Evolutionary conservation across 345 rosid genomes (phyloP), one percentile per base, ranked within the genome.

Genomic region (Aquilaria malaccensis): DNA sequence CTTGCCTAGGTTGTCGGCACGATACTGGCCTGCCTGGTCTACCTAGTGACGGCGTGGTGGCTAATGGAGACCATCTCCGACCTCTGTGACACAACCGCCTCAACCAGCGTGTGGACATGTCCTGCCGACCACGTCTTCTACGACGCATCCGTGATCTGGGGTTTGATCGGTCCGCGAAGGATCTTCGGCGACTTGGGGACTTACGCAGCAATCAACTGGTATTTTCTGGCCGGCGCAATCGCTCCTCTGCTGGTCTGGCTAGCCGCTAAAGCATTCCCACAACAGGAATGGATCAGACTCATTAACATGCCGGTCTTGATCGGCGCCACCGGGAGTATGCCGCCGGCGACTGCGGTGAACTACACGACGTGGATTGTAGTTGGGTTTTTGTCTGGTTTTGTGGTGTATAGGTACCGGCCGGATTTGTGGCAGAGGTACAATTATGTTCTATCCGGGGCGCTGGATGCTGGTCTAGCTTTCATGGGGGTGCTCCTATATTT

Each of bases 321-420:
- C 0, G 88, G 96, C 0, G 97, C 97, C 0, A 88, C 89, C 11
- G 87, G 95, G 45, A 71, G 52, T 48, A 94, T 94, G 99, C 99
- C 97, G 6, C 97, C 99, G 0, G 99, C 99, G 0, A 90, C 99
- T n/a, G 99, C 97, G 0, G 99, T 94, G 30, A 94, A 90, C 81
- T 94, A 85, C 81, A 90, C 97, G 13, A 86, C 93, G 0, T 90
- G 99, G 99, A 70, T 90, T 52, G 59, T 86, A 30, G 77, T 74
- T 0, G 99, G 97, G 6, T 94, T 94, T 59, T 63, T 94, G 11
- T 94, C 99, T 0, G 97, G 99, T 10, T 94, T 80, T 50, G 93
- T 94, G 48, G 79, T 78, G 60, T 94, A 80, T 56, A 73, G 99
- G 66, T 90, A 84, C 65, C 69, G 75, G 56, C 96, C 97, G 2